Conservation (phyloP, 116 monocot genomes). For the Zostera marina region DNA sequence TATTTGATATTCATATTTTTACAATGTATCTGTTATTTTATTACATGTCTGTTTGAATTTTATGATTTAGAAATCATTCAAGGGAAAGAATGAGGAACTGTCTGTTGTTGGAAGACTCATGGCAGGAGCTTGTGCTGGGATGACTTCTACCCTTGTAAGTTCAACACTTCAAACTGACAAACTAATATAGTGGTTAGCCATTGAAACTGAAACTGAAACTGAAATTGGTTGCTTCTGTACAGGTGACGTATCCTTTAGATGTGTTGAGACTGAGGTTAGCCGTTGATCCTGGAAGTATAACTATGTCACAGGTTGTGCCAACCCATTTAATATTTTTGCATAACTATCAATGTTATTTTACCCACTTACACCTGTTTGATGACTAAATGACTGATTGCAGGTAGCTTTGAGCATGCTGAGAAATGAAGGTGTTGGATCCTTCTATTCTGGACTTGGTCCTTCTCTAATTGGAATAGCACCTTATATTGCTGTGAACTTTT, state of each 20-base stretch:
- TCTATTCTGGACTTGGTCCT: slow-evolving; percentile 87
- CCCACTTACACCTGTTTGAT: background rate
- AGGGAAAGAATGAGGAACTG: slow-evolving; percentile 58
- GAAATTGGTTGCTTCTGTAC: slow-evolving; percentile 1
- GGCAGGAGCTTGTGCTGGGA: slow-evolving; percentile 96
- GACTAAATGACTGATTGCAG: slow-evolving; percentile 13
- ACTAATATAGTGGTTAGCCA: background rate
- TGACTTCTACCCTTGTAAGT: slow-evolving; percentile 96
- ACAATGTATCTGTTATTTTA: background rate
- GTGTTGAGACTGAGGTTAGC: slow-evolving; percentile 82
- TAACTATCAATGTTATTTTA: background rate
- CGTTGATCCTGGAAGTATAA: slow-evolving; percentile 72
- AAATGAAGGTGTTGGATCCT: slow-evolving; percentile 86
- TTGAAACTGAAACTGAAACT: background rate
- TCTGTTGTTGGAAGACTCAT: slow-evolving; percentile 78
- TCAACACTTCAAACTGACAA: background rate
- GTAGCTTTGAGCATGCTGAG: slow-evolving; percentile 76
- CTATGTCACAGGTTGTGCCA: slow-evolving; percentile 71
- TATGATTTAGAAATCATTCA: slow-evolving; percentile 55
- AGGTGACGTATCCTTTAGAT: slow-evolving; percentile 96
- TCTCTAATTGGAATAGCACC: slow-evolving; percentile 91
- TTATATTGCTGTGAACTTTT: slow-evolving; percentile 96
- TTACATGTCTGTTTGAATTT: slow-evolving; percentile 1
- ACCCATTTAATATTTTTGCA: background rate
- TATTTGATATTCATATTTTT: background rate